Evolutionary conservation across 306 rosid species (phyloP), one percentile per base, ranked within the genome.

Genomic region (Ormosia emarginata): DNA sequence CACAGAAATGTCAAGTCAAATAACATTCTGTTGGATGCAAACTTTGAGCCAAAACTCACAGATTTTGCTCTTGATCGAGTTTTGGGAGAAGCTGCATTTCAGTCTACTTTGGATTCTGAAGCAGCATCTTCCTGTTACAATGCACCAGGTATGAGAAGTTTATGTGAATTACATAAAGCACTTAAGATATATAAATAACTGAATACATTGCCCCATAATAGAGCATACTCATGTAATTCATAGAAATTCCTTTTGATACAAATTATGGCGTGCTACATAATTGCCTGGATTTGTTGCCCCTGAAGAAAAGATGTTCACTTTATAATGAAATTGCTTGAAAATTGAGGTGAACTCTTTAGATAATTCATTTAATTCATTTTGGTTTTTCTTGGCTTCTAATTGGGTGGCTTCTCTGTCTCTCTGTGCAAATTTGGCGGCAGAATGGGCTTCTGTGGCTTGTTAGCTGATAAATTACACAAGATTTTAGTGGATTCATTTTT

Each of bases 11-110:
- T 95, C 76, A 95, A 93, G 84, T 90, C 99, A 9, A 89, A 79
- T n/a, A 95, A 95, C 71, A 85, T 95, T 70, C 86, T 95, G 66
- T 59, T 95, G 86, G 99, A 95, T 71, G 93, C 82, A 13, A 91
- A 90, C 78, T 87, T 91, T 67, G 96, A 87, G 71, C 98, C 99
- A n/a, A 95, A 95, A 79, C 83, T 95, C 74, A 84, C 97, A 9
- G 98, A 95, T 91, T 90, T 93, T 55, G 90, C 96, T 81, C 97
- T 93, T 49, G 90, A 95, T 83, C 81, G 88, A 36, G 89, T 95
- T 8, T 77, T 93, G 53, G 99, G 99, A 81, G 97, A 93, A 64
- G 81, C 94, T 59, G 89, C 92, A 76, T 95, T 93, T 88, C 94
- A 88, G 53, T 90, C 94, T 55, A 90, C 86, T 15, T 49, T 93